Percentiles rank a stretch among this genome's conserved stretches.
Conservation (phyloP, 1,139 yeast species). For the Zygosaccharomyces sapae region DNA sequence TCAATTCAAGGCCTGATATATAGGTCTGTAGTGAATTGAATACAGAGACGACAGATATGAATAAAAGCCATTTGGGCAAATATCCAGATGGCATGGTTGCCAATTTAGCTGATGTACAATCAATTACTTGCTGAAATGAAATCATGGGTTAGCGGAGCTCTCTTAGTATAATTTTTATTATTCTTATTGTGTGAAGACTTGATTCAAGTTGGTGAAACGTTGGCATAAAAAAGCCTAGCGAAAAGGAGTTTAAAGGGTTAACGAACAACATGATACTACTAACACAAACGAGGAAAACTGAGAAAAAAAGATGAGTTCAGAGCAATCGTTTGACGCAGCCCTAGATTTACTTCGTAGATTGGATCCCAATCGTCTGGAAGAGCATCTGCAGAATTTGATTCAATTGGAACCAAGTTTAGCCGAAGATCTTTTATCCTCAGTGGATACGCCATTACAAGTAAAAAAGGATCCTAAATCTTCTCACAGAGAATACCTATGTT, state of each 20-base stretch:
- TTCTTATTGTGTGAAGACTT: no score
- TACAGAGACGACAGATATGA: slow-evolving; percentile 83
- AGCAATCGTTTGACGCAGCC: slow-evolving; percentile 79
- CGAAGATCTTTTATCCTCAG: slow-evolving; percentile 79
- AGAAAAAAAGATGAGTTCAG: slow-evolving; percentile 35
- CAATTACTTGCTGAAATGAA: slow-evolving; percentile 25
- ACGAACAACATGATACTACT: not conserved
- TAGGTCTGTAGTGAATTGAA: slow-evolving; percentile 90
- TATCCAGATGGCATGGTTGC: slow-evolving; percentile 35
- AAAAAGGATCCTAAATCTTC: slow-evolving; percentile 45
- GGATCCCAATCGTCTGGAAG: slow-evolving; percentile 65
- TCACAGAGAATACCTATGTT: slow-evolving; percentile 66
- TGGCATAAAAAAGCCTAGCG: not conserved
- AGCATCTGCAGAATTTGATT: slow-evolving; percentile 66
- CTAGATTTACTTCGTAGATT: slow-evolving; percentile 81
- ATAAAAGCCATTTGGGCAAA: slow-evolving; percentile 66
- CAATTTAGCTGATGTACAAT: slow-evolving; percentile 24
- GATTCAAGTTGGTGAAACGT: not conserved
- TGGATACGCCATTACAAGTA: slow-evolving; percentile 75
- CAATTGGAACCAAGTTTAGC: slow-evolving; percentile 77
- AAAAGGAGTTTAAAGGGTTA: not conserved
- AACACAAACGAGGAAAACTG: not conserved
- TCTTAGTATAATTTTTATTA: not conserved
- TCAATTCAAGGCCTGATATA: slow-evolving; percentile 62
- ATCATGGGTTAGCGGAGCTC: slow-evolving; percentile 13